A percentile compares a stretch with the other conserved stretches of the same genome.
phyloP scores from a whole-genome alignment of 768 basidiomycete genomes.

The Dentipellis fragilis region DNA sequence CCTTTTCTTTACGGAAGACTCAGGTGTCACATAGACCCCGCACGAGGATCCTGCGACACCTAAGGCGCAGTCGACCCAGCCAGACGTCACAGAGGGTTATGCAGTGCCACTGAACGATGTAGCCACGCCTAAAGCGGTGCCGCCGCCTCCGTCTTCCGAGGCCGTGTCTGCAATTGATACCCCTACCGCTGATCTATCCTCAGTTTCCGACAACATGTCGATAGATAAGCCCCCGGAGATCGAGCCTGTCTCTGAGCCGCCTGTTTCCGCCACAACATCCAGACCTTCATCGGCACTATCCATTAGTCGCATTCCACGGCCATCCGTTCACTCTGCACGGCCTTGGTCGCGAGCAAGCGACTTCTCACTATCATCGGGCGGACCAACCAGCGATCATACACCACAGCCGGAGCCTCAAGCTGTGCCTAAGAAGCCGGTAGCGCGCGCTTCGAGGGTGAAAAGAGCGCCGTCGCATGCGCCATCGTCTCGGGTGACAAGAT shows the following conservation, averaged over 20 bases:
- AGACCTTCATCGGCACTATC: not conserved
- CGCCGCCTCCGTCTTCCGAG: not conserved
- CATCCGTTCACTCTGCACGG: not conserved
- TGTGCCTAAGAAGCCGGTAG: not conserved
- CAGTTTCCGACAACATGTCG: not conserved
- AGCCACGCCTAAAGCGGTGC: not conserved
- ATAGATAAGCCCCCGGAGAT: too few relatives aligned
- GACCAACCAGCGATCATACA: not conserved
- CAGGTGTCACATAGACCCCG: not conserved
- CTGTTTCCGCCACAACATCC: not conserved
- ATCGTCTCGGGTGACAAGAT: not conserved
- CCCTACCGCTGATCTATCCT: too few relatives aligned
- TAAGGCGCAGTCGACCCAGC: not conserved
- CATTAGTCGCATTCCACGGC: not conserved
- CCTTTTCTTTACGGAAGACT: too few relatives aligned
- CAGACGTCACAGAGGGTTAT: not conserved
- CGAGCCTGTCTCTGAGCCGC: not conserved
- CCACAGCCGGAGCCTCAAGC: not conserved
- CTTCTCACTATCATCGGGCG: not conserved
- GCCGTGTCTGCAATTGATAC: too few relatives aligned
- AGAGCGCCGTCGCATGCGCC: not conserved
- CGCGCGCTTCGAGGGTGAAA: not conserved
- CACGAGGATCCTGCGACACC: not conserved
- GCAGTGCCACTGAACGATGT: not conserved
- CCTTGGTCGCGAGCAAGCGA: not conserved